These are phyloP conservation scores for Berberis vulgaris DNA, from an alignment of 164 flowering plant genomes.

Conservation along the genomic window DNA sequence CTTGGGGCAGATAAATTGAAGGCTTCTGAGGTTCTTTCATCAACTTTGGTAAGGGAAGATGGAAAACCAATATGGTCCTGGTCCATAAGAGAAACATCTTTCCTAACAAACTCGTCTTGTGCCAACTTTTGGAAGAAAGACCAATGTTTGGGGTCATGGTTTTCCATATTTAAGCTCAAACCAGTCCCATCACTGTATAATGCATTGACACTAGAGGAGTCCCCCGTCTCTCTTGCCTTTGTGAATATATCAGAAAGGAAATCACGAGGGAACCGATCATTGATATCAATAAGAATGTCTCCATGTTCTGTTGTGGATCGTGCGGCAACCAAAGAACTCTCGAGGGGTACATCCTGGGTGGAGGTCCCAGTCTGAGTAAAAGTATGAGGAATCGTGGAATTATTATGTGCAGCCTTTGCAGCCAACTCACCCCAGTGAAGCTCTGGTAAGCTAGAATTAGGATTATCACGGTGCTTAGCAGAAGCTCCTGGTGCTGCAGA, in stretches of 20 bases:
- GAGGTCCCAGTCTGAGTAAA: conserved; percentile 25
- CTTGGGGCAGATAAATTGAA: conserved; percentile 29
- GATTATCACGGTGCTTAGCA: conserved; percentile 22
- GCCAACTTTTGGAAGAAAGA: conserved; percentile 88
- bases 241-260: conserved; percentile 78
- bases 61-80: conserved; percentile 58
- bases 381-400: conserved; percentile 14
- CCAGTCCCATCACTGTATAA: conserved; percentile 60
- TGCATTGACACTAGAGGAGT: conserved; percentile 27
- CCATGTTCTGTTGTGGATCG: conserved; percentile 29
- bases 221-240: conserved; percentile 37
- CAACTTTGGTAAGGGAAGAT: conserved; percentile 29
- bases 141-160: conserved; percentile 88
- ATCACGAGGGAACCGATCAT: conserved; percentile 85
- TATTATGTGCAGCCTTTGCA: conserved; percentile 10
- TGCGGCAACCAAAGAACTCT: conserved; percentile 19
- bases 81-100: conserved; percentile 78
- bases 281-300: conserved; percentile 73
- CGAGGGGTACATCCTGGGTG: conserved; percentile 24
- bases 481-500: conserved; percentile 16
- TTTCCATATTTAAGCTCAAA: conserved; percentile 74
- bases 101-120: conserved; percentile 40
- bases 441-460: conserved; percentile 24
- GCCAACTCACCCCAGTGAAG: conserved; percentile 25
- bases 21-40: conserved; percentile 25